These are phyloP conservation scores for Galerina marginata DNA, from an alignment of 768 basidiomycete species.

Conservation along the genomic window DNA sequence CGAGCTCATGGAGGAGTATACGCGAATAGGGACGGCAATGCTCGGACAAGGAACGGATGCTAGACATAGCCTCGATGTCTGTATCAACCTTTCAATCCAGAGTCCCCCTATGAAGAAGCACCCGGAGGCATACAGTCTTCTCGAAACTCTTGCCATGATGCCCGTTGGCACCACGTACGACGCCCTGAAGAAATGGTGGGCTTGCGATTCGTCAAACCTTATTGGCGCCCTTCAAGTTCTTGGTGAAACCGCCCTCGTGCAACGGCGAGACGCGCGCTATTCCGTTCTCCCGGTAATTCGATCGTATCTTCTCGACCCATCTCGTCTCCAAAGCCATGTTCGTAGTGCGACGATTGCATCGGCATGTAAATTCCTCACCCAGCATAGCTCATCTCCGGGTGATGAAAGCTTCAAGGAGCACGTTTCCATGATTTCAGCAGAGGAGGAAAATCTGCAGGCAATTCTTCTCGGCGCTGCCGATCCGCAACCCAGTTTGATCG, in stretches of 20 bases:
- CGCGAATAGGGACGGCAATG: background rate
- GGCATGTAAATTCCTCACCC: background rate
- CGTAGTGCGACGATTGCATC: background rate
- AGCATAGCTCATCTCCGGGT: background rate
- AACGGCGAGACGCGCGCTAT: background rate
- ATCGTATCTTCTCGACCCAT: background rate
- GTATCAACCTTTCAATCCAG: conserved; percentile 27
- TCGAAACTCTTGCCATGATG: conserved; percentile 27
- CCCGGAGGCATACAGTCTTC: conserved; percentile 21
- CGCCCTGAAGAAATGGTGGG: conserved; percentile 10
- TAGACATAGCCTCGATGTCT: conserved; percentile 21
- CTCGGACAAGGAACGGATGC: conserved; percentile 7
- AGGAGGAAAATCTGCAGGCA: background rate
- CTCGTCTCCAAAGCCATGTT: background rate
- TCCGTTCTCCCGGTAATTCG: conserved; percentile 2
- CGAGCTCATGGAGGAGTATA: conserved; percentile 16
- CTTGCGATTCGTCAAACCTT: background rate
- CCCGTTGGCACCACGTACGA: conserved; percentile 23
- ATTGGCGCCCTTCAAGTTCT: conserved; percentile 10
- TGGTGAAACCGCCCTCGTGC: conserved; percentile 6
- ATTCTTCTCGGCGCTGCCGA: background rate
- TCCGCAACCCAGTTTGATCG: background rate
- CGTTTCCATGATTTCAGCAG: background rate
- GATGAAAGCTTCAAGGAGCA: background rate
- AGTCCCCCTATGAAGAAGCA: conserved; percentile 15